phyloP scores from a whole-genome alignment of 257 asterid species.

The Capsicum baccatum region DNA sequence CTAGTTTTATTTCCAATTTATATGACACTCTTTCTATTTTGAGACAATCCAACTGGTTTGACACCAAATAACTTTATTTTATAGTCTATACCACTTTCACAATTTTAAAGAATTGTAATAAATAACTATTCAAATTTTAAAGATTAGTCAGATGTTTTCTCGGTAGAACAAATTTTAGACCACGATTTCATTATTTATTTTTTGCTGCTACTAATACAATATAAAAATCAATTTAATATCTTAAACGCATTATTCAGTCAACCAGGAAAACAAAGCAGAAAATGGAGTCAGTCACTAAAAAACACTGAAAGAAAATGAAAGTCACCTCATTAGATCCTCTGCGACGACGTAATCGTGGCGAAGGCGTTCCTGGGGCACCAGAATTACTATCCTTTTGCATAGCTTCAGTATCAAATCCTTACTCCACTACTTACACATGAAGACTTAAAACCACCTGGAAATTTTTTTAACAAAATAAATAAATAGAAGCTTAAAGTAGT shows the following conservation, averaged over 20 bases:
- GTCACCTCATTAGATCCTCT: conserved; percentile 91
- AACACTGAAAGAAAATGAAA: conserved; percentile 25
- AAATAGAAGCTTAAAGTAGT: neutral
- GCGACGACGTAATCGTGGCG: conserved; percentile 82
- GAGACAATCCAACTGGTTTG: neutral
- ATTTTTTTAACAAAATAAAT: neutral
- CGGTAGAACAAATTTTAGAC: neutral
- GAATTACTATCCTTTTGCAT: conserved; percentile 83
- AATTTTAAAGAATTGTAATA: neutral
- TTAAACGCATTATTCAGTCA: neutral
- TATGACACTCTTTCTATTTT: neutral
- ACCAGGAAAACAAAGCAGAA: neutral
- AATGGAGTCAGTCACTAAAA: conserved; percentile 19
- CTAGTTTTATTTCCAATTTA: neutral
- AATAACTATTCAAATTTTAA: neutral
- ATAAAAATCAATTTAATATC: neutral
- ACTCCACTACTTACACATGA: conserved; percentile 24
- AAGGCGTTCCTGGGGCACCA: conserved; percentile 57
- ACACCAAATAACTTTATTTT: conserved; percentile 2
- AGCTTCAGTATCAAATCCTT: conserved; percentile 34
- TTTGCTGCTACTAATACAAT: conserved; percentile 1
- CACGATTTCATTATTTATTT: neutral
- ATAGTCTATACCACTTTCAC: neutral
- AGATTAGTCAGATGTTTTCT: neutral
- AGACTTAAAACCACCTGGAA: conserved; percentile 2